Evolutionary conservation across 345 rosid species (phyloP).

Genomic region (Citrus reticulata): DNA sequence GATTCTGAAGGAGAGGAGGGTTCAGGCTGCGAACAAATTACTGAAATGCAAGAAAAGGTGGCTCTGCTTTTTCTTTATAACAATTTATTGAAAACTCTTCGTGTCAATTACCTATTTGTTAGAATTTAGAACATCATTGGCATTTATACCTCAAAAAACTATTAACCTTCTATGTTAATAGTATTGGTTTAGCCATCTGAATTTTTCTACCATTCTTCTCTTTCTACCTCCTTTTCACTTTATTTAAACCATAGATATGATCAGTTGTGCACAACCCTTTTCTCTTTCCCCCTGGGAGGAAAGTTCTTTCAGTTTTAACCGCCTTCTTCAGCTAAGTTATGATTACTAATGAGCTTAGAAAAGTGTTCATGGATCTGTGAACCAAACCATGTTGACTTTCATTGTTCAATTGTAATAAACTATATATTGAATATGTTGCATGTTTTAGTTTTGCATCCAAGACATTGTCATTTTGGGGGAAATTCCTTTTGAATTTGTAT

Average conservation of each 20-base stretch:
- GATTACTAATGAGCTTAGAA: neutral
- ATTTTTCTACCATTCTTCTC: neutral
- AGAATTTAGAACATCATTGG: neutral
- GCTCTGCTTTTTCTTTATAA: slow-evolving; percentile 1
- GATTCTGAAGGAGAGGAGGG: slow-evolving; percentile 93
- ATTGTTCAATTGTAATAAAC: neutral
- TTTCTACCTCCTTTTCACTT: neutral
- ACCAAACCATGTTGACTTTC: neutral
- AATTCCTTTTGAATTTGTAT: neutral
- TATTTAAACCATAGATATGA: neutral
- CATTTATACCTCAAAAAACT: neutral
- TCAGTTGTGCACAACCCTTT: neutral
- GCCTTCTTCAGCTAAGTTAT: neutral
- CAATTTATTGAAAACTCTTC: neutral
- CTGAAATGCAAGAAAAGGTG: slow-evolving; percentile 52
- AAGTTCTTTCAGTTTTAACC: neutral
- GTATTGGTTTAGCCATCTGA: neutral
- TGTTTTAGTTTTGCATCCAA: slow-evolving; percentile 9
- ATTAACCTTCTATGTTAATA: neutral
- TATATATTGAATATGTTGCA: neutral
- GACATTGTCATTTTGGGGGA: neutral
- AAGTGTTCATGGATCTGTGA: neutral
- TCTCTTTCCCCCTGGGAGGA: neutral
- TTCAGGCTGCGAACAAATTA: slow-evolving; percentile 39
- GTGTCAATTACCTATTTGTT: neutral